Conservation (phyloP, 2,329 filamentous ascomycete species). For the Orbilia blumenaviensis region DNA sequence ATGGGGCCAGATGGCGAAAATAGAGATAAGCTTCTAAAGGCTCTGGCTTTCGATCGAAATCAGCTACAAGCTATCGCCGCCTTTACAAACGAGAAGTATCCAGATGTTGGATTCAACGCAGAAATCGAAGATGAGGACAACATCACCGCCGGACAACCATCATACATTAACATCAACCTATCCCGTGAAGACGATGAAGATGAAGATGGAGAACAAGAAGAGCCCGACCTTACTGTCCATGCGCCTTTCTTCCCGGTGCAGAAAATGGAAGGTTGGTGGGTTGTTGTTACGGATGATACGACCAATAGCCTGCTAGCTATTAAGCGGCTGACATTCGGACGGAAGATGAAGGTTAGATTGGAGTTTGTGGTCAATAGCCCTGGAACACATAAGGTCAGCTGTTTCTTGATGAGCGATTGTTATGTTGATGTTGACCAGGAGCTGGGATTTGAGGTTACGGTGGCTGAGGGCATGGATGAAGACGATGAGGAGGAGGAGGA, state of each 20-base stretch:
- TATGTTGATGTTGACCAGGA: conserved; percentile 98
- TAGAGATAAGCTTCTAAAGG: conserved; percentile 78
- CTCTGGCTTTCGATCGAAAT: conserved; percentile 78
- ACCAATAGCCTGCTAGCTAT: conserved; percentile 88
- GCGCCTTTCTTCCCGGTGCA: conserved; percentile 91
- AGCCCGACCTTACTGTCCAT: conserved; percentile 84
- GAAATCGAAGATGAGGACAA: conserved; percentile 82
- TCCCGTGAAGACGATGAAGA: conserved; percentile 79
- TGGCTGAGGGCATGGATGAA: conserved; percentile 92
- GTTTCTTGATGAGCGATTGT: conserved; percentile 96
- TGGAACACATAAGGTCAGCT: conserved; percentile 85
- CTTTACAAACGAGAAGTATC: conserved; percentile 97
- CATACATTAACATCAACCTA: conserved; percentile 84
- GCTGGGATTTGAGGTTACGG: conserved; percentile 83
- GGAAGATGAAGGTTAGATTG: conserved; percentile 78
- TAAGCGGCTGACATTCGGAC: conserved; percentile 89
- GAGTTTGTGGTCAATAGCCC: conserved; percentile 87
- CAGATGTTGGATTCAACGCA: conserved; percentile 90
- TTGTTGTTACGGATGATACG: conserved; percentile 92
- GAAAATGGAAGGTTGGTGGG: conserved; percentile 99
- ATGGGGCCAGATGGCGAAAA: conserved; percentile 94
- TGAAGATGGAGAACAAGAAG: conserved; percentile 67
- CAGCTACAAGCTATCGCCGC: conserved; percentile 89
- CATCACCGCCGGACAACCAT: conserved; percentile 80
- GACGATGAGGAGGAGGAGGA: conserved; percentile 86